Evolutionary conservation across 2,329 filamentous ascomycete genomes (phyloP).

Genomic region (Juglanconis oblonga): DNA sequence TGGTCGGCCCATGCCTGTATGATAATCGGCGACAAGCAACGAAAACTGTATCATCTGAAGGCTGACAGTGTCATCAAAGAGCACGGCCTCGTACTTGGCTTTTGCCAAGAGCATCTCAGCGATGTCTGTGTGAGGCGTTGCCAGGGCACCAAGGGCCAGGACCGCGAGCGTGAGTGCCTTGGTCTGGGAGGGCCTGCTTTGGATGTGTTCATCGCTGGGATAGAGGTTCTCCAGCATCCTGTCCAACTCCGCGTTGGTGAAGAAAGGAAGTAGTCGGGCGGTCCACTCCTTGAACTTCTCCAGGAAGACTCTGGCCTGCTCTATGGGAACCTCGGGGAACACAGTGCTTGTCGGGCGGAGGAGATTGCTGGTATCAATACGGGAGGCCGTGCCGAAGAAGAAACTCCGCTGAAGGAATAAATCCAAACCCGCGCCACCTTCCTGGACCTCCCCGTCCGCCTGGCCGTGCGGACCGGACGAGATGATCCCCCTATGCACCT

Average conservation of each 20-base stretch:
- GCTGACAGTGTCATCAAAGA: slow-evolving; percentile 29
- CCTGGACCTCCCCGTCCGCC: slow-evolving; percentile 22
- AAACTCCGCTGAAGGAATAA: slow-evolving; percentile 29
- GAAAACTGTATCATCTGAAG: slow-evolving; percentile 30
- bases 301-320: slow-evolving; percentile 20
- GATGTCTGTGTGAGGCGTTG: slow-evolving; percentile 22
- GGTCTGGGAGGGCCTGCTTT: slow-evolving; percentile 20
- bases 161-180: slow-evolving; percentile 24
- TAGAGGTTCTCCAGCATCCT: slow-evolving; percentile 22
- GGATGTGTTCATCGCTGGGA: slow-evolving; percentile 2
- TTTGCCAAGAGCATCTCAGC: slow-evolving; percentile 25
- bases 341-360: slow-evolving; percentile 1
- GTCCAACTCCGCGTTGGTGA: slow-evolving; percentile 21
- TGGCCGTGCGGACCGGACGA: slow-evolving; percentile 17
- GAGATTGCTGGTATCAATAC: slow-evolving; percentile 17
- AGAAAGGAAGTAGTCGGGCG: slow-evolving; percentile 21
- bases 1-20: slow-evolving; percentile 27
- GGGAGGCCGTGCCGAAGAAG: slow-evolving; percentile 28
- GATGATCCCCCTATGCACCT: slow-evolving; percentile 27
- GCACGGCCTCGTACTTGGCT: slow-evolving; percentile 24
- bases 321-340: slow-evolving; percentile 16
- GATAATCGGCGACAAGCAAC: slow-evolving; percentile 26
- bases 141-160: slow-evolving; percentile 26
- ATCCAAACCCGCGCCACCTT: slow-evolving; percentile 26
- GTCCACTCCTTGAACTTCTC: slow-evolving; percentile 20